Base-by-base conservation (phyloP, 495 filamentous ascomycete species). In the Cudoniella acicularis region DNA sequence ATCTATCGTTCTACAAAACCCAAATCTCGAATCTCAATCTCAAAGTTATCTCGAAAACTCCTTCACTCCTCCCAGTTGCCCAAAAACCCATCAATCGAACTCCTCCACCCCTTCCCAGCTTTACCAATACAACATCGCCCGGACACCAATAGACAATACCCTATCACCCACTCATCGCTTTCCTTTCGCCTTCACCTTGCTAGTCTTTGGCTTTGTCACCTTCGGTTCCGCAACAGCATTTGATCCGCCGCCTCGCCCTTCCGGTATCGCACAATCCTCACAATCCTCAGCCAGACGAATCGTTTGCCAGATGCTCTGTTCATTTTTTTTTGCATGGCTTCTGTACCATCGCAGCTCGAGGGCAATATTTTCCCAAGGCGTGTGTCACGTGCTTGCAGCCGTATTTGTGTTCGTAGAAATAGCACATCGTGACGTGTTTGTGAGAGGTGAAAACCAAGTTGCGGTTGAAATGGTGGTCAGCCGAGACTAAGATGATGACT, bases 311-410 rank as follows among this genome's bases (percentile, higher is more conserved):
- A 69, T 64, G 21, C 24, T 56, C 27, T 54, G n/a, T n/a, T n/a
- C n/a, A n/a, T n/a, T n/a, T 59, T 45, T 65, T 61, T 52, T 64
- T 63, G 52, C 66, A 69, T 8, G 66, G 61, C 1, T 60, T 66
- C 47, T 69, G 66, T n/a, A 66, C 48, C 6, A 66, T 52, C 16
- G 46, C 50, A 8, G 40, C 63, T 1, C 27, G 18, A 3, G 27
- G 1, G 46, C 66, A 69, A 59, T 64, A 64, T 27, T 59, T 60
- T 6, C 54, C 66, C 1, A 66, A 47, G 6, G 63, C 63, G 53
- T 64, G 61, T 10, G 59, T 63, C 21, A 51, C 36, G 56, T 69
- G 64, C 22, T 62, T 62, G 48, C 66, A 69, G 16, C 58, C 51
- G 43, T 59, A 66, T 8, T 49, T 46, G 46, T 66, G 60, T 20